Evolutionary conservation across 345 rosid genomes (phyloP), one percentile per base, ranked within the genome.

Genomic region (Brassica carinata): DNA sequence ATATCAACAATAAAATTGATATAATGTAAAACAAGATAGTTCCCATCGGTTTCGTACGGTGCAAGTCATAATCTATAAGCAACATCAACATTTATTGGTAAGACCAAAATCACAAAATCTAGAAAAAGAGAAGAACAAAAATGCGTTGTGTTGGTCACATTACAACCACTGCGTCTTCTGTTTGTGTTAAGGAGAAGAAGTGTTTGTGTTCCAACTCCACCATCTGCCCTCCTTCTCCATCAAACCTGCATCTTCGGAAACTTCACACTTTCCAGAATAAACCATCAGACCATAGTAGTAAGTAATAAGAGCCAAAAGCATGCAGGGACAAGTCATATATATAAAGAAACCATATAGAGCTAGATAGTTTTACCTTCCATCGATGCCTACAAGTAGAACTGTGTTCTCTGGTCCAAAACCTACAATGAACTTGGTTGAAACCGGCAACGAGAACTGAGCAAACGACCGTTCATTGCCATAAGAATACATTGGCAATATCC

Each of bases 391-490:
- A 48, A 94, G 83, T 34, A 88, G 40, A 27, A 94, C 84, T 23
- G 88, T 85, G 70, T 86, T 91, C 73, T 90, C 92, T 43, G 90
- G 82, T 77, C 95, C 97, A 86, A 94, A 92, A 68, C 96, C 96
- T 8, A 90, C 94, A 74, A 88, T 81, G 70, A 85, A 91, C 74
- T 89, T 89, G 26, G 91, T 85, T 5, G 77, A 88, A 83, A 83
- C 93, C 18, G 91, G 93, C 71, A 92, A 65, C 61, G 87, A 94
- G 81, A 92, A 90, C 89, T 84, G 94, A 23, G 98, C 94, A 83
- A 92, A 91, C 73, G 97, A 94, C 90, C 98, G 86, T 68, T 94
- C 98, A 1, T 55, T 72, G n/a, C 94, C 92, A 82, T 90, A 88
- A 64, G 90, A 86, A 83, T 94, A 92, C 67, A 86, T 92, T 1